Percentiles rank a stretch among this genome's conserved stretches.
Conservation (phyloP, 768 basidiomycete genomes). For the Nevesoporus exiguus region DNA sequence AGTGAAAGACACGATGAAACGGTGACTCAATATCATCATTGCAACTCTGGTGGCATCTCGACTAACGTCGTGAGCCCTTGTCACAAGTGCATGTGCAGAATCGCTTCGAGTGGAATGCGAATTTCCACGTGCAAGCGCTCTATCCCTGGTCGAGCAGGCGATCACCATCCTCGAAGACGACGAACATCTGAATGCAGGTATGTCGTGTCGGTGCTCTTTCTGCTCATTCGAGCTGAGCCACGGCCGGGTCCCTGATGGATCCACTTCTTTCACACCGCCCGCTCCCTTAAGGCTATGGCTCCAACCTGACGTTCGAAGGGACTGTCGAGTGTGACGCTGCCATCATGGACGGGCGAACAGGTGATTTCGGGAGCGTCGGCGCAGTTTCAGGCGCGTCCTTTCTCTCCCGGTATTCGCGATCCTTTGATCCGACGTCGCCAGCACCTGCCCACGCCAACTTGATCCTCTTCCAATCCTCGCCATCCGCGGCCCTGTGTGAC, state of each 20-base stretch:
- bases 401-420: neutral
- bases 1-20: constrained; percentile 54
- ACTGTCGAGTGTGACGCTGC: constrained; percentile 81
- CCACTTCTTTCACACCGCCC: neutral
- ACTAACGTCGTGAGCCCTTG: neutral
- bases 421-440: neutral
- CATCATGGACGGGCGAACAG: constrained; percentile 52
- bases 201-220: neutral
- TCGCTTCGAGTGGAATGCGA: constrained; percentile 32
- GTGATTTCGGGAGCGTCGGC: constrained; percentile 68
- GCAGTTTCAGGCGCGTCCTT: constrained; percentile 57
- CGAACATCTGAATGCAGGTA: constrained; percentile 69
- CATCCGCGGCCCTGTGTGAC: neutral
- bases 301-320: constrained; percentile 73
- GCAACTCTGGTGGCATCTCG: neutral
- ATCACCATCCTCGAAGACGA: constrained; percentile 64
- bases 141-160: constrained; percentile 50
- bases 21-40: constrained; percentile 36
- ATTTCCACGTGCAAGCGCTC: constrained; percentile 24
- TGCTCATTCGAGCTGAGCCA: neutral
- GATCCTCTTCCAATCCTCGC: neutral
- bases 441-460: neutral
- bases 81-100: constrained; percentile 48
- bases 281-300: constrained; percentile 55
- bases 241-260: neutral